phyloP scores from a whole-genome alignment of 805 yeast species.

The Wickerhamomyces tratensis region DNA sequence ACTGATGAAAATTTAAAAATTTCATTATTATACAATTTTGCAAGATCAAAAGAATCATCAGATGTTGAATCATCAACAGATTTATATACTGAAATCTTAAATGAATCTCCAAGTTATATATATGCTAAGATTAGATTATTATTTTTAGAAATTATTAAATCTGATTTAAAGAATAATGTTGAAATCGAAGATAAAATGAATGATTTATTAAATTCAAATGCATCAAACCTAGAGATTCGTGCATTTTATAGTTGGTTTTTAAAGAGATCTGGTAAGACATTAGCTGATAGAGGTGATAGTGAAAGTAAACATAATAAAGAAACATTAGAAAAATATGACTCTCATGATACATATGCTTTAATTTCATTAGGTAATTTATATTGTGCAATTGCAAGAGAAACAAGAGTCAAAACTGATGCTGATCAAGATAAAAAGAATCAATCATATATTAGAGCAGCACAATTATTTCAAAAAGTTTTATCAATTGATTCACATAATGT shows the following conservation, averaged over 20 bases:
- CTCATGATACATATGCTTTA: conserved; percentile 85
- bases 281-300: conserved; percentile 34
- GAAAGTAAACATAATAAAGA: conserved; percentile 80
- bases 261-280: conserved; percentile 40
- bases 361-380: conserved; percentile 87
- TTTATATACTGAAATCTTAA: conserved; percentile 46
- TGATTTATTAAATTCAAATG: conserved; percentile 39
- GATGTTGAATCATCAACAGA: conserved; percentile 17
- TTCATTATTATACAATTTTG: conserved; percentile 62
- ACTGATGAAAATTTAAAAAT: conserved; percentile 22
- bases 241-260: conserved; percentile 91
- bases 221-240: conserved; percentile 70
- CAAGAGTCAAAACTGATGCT: conserved; percentile 34
- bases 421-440: conserved; percentile 55
- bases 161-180: conserved; percentile 27
- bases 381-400: conserved; percentile 71
- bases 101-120: conserved; percentile 56
- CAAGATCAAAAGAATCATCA: conserved; percentile 57
- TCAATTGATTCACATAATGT: conserved; percentile 78
- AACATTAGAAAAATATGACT: conserved; percentile 71
- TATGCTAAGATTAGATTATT: conserved; percentile 69
- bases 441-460: conserved; percentile 84
- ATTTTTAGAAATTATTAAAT: conserved; percentile 45
- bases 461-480: conserved; percentile 80
- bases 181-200: conserved; percentile 43